phyloP scores from a whole-genome alignment of 495 filamentous ascomycete genomes.

The Evernia prunastri region DNA sequence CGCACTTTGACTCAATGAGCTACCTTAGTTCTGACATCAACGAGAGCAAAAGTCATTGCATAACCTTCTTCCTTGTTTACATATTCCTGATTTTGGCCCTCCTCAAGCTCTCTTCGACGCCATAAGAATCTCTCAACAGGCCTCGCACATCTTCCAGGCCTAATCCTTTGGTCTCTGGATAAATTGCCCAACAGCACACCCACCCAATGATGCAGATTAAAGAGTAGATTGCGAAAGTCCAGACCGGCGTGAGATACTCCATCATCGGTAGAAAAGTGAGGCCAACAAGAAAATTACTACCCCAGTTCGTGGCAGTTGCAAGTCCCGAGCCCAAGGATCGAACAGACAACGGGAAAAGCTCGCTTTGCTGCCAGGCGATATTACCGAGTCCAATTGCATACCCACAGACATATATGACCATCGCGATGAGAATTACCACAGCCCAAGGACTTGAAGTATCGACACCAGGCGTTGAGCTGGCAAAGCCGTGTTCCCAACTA shows the following conservation, averaged over 20 bases:
- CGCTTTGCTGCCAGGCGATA: conserved; percentile 89
- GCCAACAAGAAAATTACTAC: conserved; percentile 79
- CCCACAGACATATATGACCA: conserved; percentile 75
- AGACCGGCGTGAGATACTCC: conserved; percentile 64
- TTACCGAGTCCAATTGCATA: conserved; percentile 88
- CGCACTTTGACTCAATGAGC: background rate
- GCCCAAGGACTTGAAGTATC: conserved; percentile 31
- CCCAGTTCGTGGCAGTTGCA: conserved; percentile 88
- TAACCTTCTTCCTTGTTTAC: background rate
- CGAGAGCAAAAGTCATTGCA: background rate
- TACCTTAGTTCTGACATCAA: background rate
- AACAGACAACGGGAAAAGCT: conserved; percentile 80
- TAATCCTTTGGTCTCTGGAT: conserved; percentile 79
- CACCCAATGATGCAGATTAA: conserved; percentile 61
- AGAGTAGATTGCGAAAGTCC: conserved; percentile 74
- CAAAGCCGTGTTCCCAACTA: conserved; percentile 13
- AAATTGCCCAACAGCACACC: conserved; percentile 60
- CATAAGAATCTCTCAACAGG: conserved; percentile 70
- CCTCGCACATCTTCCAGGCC: conserved; percentile 74
- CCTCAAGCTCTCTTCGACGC: conserved; percentile 45
- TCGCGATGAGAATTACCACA: conserved; percentile 56
- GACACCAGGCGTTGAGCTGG: conserved; percentile 4
- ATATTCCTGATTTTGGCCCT: background rate
- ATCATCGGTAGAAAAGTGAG: conserved; percentile 84
- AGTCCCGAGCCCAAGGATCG: conserved; percentile 73